Evolutionary conservation across 2,329 filamentous ascomycete species (phyloP), one percentile per base, ranked within the genome.

Genomic region (Fusarium bactridioides): DNA sequence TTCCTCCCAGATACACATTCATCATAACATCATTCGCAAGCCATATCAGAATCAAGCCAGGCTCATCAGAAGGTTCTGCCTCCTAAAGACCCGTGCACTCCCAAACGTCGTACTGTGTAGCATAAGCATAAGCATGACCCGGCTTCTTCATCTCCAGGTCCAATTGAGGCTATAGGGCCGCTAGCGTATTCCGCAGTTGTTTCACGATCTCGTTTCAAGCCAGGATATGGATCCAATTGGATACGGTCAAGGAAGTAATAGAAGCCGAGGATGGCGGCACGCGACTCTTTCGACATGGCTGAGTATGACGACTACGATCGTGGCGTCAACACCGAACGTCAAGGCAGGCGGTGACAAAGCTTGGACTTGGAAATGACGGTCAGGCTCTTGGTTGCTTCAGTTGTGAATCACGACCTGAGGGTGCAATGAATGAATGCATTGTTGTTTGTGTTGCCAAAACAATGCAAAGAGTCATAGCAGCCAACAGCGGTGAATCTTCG

Each of bases 131-230:
- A 70, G 69, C 69, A 70, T 57, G 57, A 44, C 66, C 29, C 27
- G 25, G 56, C 44, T 31, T 65, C 61, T 70, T 58, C 55, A 50
- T 51, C 43, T 55, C 40, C 38, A 61, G 29, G 18, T 31, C 31
- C 55, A 44, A 53, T 65, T 50, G 61, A 58, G 29, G 47, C 44
- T 60, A 61, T 69, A 59, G 54, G 57, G 51, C 50, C 67, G 50
- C 51, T 60, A 74, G 64, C 59, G 62, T 29, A 61, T 55, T 44
- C 63, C 55, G 38, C 59, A 55, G 54, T 65, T 56, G 69, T 74
- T 69, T 68, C 67, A 74, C 62, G 58, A 64, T 74, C 62, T 64
- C 48, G 74, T 75, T 76, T 76, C 72, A 76, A 51, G 62, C 56
- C 69, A 59, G 57, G 65, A 21, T 51, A 60, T 56, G 41, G 37